Base-by-base conservation (phyloP, 2,329 filamentous ascomycete genomes). In the Tricladium varicosporioides region DNA sequence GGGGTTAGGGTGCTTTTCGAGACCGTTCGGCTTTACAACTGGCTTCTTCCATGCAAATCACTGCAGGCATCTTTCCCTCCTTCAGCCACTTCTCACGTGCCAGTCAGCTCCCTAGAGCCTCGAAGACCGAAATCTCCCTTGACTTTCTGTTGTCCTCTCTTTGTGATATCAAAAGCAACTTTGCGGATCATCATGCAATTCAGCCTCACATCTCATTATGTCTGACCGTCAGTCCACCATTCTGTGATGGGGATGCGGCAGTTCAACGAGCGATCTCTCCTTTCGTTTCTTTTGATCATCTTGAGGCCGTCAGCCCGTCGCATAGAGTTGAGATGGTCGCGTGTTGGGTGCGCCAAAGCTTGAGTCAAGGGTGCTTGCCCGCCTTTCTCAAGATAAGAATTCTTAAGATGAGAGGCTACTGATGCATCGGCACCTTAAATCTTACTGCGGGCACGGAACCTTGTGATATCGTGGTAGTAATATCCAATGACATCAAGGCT, bases 261-360 rank as follows among this genome's bases (percentile, higher is more conserved):
- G 36, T 40, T 40, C 36, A 10, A 27, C 7, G 22, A 27, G 22
- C 22, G 22, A 27, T 27, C 22, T 27, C 22, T 27, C 22, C 22
- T 27, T 27, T 27, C 22, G 22, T 40, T 40, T n/a, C n/a, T 40
- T 40, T 40, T 40, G 36, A 40, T 40, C 36, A 10, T 40, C 36
- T 40, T 40, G 36, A 40, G 36, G 36, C 11, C 36, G 11, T 40
- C 36, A 40, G 36, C 36, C 36, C 36, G 36, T n/a, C n/a, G 36
- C 36, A 40, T 40, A 53, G n/a, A 42, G 27, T 36, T n/a, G 51
- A 51, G 40, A 27, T n/a, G 22, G n/a, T 18, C 51, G 44, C 48
- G 36, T 60, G 60, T 60, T 59, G 56, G 59, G 58, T 60, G 61
- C 54, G 54, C 57, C 53, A 40, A 58, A 36, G 43, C n/a, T 18